Conservation (phyloP, 306 rosid species). For the Inga oerstediana region DNA sequence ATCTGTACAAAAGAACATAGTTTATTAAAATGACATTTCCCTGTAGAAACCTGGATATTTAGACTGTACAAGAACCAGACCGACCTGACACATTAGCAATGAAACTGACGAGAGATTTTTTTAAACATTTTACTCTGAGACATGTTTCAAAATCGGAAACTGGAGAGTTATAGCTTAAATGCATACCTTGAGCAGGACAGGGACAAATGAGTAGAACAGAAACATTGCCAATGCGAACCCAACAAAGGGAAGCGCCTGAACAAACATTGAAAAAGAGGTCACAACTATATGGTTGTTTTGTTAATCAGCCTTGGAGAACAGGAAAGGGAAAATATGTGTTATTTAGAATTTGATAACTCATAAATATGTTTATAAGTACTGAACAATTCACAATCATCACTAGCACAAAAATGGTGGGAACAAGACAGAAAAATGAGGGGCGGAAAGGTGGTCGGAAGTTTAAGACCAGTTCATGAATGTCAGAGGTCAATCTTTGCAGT, state of each 20-base stretch:
- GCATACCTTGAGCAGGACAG: slow-evolving; percentile 83
- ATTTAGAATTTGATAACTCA: not conserved
- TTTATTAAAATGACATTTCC: not conserved
- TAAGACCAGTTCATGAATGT: no score
- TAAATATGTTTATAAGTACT: not conserved
- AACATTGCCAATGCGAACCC: slow-evolving; percentile 94
- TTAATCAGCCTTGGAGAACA: not conserved
- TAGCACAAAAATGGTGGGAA: not conserved
- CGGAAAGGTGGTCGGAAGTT: no score
- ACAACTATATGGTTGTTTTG: not conserved
- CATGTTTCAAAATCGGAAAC: not conserved
- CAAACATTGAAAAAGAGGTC: slow-evolving; percentile 34
- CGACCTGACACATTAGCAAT: not conserved
- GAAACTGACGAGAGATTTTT: slow-evolving; percentile 1
- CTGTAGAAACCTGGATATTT: not conserved
- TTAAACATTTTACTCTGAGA: slow-evolving; percentile 1
- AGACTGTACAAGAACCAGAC: not conserved
- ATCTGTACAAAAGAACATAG: slow-evolving; percentile 52
- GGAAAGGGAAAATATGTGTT: not conserved
- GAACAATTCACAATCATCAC: no score
- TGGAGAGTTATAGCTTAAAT: slow-evolving; percentile 27
- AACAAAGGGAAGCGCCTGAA: slow-evolving; percentile 88
- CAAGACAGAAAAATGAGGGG: no score
- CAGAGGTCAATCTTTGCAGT: no score
- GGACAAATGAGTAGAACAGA: slow-evolving; percentile 88